Evolutionary conservation across 768 basidiomycete genomes (phyloP).

Genomic region (Candolleomyces efflorescens): DNA sequence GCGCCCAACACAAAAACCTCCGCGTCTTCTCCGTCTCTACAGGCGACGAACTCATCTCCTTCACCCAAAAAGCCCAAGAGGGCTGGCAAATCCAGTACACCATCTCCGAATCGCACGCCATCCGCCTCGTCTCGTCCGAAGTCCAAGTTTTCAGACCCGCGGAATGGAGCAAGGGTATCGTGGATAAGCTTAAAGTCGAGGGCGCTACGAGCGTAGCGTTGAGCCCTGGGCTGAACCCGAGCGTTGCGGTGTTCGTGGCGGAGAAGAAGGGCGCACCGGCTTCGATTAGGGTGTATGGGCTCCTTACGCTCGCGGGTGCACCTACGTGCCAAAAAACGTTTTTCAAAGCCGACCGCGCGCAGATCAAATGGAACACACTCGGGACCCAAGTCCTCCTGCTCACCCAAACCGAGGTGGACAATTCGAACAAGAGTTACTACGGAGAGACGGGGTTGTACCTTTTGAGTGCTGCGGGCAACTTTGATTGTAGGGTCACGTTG

Average conservation of each 20-base stretch:
- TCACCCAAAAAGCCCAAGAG: slow-evolving; percentile 88
- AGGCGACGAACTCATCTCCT: slow-evolving; percentile 81
- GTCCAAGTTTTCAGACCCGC: slow-evolving; percentile 81
- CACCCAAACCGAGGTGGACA: slow-evolving; percentile 96
- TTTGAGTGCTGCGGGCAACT: slow-evolving; percentile 87
- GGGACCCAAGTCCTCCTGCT: slow-evolving; percentile 90
- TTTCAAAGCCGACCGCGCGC: slow-evolving; percentile 90
- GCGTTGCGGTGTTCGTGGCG: slow-evolving; percentile 86
- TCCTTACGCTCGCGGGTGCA: slow-evolving; percentile 51
- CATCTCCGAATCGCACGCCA: slow-evolving; percentile 80
- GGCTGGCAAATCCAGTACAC: slow-evolving; percentile 93
- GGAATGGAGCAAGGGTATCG: slow-evolving; percentile 75
- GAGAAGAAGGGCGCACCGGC: slow-evolving; percentile 97
- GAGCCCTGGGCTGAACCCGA: slow-evolving; percentile 83
- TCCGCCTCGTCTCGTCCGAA: slow-evolving; percentile 76
- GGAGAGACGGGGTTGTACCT: slow-evolving; percentile 96
- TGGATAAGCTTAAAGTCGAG: slow-evolving; percentile 80
- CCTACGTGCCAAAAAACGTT: slow-evolving; percentile 90
- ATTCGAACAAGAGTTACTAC: slow-evolving; percentile 96
- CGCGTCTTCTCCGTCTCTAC: slow-evolving; percentile 84
- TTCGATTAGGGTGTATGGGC: slow-evolving; percentile 77
- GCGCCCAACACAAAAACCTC: slow-evolving; percentile 89
- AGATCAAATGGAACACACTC: slow-evolving; percentile 94
- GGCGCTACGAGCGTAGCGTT: slow-evolving; percentile 73
- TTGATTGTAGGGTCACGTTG: slow-evolving; percentile 81